Base-by-base conservation (phyloP, 1,139 yeast genomes). In the Hyphopichia wangnamkhiaoensis region DNA sequence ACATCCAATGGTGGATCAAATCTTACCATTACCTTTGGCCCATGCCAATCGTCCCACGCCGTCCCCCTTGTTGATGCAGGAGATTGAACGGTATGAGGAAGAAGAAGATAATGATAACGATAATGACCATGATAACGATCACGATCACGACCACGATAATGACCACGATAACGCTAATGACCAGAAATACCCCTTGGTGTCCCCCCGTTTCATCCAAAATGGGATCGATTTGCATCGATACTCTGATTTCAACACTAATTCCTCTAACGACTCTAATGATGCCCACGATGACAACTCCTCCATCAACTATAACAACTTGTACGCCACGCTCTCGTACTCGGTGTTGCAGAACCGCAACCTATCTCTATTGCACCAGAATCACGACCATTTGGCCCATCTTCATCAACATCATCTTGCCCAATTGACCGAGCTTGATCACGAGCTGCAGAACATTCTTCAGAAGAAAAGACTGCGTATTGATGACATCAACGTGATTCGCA, bases 191-290 rank as follows among this genome's bases (percentile, higher is more conserved):
- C 39, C n/a, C n/a, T n/a, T n/a, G n/a, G n/a, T n/a, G n/a, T n/a
- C n/a, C n/a, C n/a, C n/a, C 23, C 30, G 20, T 16, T 46, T 45
- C 16, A 32, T 52, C 31, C 38, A 45, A 8, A 50, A 50, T 8
- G 63, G 70, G 3, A 51, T 68, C n/a, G 68, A 68, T 49, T 48
- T 58, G 45, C 40, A 46, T n/a, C 44, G 64, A 25, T 69, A 68
- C 49, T 37, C 60, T 2, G 54, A 58, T 12, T 56, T 60, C 35
- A 38, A 31, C 34, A 15, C 31, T 17, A n/a, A n/a, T n/a, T 24
- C 23, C 8, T 34, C 39, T 2, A 39, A 47, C 14, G 48, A 46
- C 13, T 26, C 43, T 13, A 52, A 42, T 15, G 53, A 42, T 14
- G 46, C 43, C 15, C 36, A 38, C 20, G 12, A 29, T 5, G 12